Base-by-base conservation (phyloP, 371 early-diverging fungal genomes). In the Vairimorpha necatrix region DNA sequence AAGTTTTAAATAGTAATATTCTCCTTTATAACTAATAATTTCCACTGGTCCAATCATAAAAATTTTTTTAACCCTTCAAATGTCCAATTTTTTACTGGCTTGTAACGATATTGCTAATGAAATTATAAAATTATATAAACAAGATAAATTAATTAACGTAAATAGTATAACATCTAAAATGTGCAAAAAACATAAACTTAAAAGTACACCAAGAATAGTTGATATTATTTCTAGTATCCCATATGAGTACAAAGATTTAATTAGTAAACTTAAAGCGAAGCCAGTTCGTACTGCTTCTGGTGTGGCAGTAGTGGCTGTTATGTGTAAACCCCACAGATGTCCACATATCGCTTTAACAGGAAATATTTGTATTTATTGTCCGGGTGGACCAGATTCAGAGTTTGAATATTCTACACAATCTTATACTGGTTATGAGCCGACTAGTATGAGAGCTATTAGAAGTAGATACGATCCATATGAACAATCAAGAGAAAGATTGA, bases 281-380 rank as follows among this genome's bases (percentile, higher is more conserved):
- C 99, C 99, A 14, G 89, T 99, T 58, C 87, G 99, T 78, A 97
- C 99, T 0, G 98, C 98, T 0, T 93, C 93, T 26, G 98, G 98
- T 65, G 93, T 93, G 75, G 98, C 98, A 36, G 95, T 99, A 7
- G 98, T 99, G 0, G 99, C 99, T 38, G 98, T 99, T 30, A 99
- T 99, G 99, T 96, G 97, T 87, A 99, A 98, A 85, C 99, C 99
- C 38, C 99, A 99, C 84, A 85, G 99, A 75, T 99, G 99, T 79
- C 99, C 99, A 47, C 99, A 99, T 81, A 97, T 99, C 83, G 97
- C 98, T 53, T 91, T 96, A 90, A 98, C 99, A 0, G 97, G 97
- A 74, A 96, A 99, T 83, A 95, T 99, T 74, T 99, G 99, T 83
- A 48, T 85, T 7, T 95, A 98, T 86, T 97, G 99, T 82, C 98